Evolutionary conservation across 2,329 filamentous ascomycete genomes (phyloP), one percentile per base, ranked within the genome.

Genomic region (Gnomoniopsis smithogilvyi): DNA sequence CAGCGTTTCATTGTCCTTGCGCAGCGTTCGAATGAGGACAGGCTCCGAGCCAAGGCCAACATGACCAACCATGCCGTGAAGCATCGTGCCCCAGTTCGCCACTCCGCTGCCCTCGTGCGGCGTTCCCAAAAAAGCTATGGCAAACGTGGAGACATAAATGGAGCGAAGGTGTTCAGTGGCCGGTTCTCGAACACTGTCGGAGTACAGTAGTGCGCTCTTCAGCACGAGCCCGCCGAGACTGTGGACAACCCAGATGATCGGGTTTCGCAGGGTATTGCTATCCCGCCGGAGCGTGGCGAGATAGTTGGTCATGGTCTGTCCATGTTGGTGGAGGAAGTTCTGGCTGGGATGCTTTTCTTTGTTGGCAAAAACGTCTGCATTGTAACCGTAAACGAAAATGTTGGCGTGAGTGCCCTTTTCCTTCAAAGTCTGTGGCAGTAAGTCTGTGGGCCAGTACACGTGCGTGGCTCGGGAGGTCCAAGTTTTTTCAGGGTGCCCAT

Each of bases 241-340:
- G 70, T 92, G 89, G 53, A 83, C 88, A 38, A 92, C 83, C 78
- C 89, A 93, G 62, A 93, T 86, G 65, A 93, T 90, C 6, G 89
- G 87, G 48, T 86, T 84, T 24, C 80, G 77, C 36, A 76, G 73
- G 6, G 82, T 83, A 54, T 80, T 76, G 62, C 82, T 79, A 64
- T 79, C 79, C 66, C 80, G 83, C 64, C 89, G 80, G 68, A 88
- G 88, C 34, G 85, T 76, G 2, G 85, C 83, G 17, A 92, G 75
- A 49, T 78, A 83, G 6, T 80, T 81, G 7, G 89, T 79, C 34
- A 92, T 76, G 12, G 83, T 88, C 73, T 91, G 87, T 0, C 88
- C 88, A 72, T 91, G 88, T 67, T 89, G 83, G 61, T 86, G 82
- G 65, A 91, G 84, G 65, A 82, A 85, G 72, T 87, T 87, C 64